Conservation (phyloP, 208 protist species). For the Leishmania tarentolae region DNA sequence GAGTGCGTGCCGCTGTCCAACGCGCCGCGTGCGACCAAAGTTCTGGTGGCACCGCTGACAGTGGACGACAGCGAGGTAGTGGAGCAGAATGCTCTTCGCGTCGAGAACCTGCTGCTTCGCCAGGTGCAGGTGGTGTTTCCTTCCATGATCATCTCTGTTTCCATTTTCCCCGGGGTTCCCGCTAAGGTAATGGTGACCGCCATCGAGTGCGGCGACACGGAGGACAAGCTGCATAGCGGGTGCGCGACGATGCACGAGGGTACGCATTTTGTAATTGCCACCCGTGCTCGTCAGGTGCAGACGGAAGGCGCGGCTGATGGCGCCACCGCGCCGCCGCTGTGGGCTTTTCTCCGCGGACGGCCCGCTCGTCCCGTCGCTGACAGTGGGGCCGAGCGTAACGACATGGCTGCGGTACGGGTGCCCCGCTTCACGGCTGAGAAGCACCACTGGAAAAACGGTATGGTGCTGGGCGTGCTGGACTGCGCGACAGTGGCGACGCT, state of each 20-base stretch:
- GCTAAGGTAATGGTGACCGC: conserved; percentile 66
- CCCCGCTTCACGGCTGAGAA: conserved; percentile 34
- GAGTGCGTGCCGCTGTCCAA: conserved; percentile 53
- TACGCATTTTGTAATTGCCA: conserved; percentile 85
- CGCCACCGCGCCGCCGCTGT: conserved; percentile 27
- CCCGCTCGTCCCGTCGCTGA: conserved; percentile 12
- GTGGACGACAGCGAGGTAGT: conserved; percentile 93
- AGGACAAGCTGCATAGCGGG: conserved; percentile 37
- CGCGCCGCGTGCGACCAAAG: conserved; percentile 54
- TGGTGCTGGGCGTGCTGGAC: conserved; percentile 53
- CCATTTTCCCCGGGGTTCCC: conserved; percentile 62
- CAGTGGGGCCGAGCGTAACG: background rate
- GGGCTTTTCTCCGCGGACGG: conserved; percentile 58
- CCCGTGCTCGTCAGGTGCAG: conserved; percentile 47
- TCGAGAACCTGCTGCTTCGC: conserved; percentile 81
- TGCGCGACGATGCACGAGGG: conserved; percentile 84
- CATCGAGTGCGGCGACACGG: conserved; percentile 56
- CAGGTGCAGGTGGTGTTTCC: conserved; percentile 88
- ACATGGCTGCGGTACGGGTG: conserved; percentile 11
- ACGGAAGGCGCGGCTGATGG: conserved; percentile 5
- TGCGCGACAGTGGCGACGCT: conserved; percentile 52
- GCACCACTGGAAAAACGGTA: conserved; percentile 54
- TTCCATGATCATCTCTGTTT: conserved; percentile 73
- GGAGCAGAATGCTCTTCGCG: conserved; percentile 84
- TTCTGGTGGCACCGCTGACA: conserved; percentile 79